phyloP scores from a whole-genome alignment of 352 stramenopile genomes.

The Phytophthora tentaculata region DNA sequence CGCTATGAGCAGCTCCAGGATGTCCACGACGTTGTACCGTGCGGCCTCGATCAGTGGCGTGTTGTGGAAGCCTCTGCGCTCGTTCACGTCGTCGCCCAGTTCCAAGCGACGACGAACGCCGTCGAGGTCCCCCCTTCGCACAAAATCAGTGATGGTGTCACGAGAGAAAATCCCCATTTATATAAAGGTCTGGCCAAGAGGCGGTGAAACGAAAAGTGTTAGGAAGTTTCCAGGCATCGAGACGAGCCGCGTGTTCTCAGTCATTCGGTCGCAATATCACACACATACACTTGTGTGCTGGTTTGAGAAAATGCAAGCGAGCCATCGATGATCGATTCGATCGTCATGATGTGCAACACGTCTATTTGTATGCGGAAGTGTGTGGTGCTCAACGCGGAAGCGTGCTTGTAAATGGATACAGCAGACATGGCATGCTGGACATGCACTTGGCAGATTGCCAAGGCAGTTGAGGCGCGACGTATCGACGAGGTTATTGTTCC shows the following conservation, averaged over 20 bases:
- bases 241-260: neutral
- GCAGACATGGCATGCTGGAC: neutral
- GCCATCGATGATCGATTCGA: neutral
- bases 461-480: neutral
- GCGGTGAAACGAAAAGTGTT: constrained; percentile 13
- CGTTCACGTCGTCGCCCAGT: constrained; percentile 23
- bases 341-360: neutral
- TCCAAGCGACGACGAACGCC: constrained; percentile 22
- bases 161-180: constrained; percentile 22
- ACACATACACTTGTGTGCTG: neutral
- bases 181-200: neutral
- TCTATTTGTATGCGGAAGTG: neutral
- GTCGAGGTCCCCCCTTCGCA: constrained; percentile 7
- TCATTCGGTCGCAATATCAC: neutral
- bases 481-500: neutral
- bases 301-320: neutral
- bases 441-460: neutral
- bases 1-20: constrained; percentile 26
- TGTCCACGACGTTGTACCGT: constrained; percentile 5
- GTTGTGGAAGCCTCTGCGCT: constrained; percentile 8
- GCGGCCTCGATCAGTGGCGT: constrained; percentile 21
- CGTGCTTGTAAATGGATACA: neutral
- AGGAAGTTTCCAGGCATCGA: constrained; percentile 6
- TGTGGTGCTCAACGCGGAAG: neutral
- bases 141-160: constrained; percentile 24